Conservation (phyloP, 1,139 yeast genomes). For the Taiozyma onychis region DNA sequence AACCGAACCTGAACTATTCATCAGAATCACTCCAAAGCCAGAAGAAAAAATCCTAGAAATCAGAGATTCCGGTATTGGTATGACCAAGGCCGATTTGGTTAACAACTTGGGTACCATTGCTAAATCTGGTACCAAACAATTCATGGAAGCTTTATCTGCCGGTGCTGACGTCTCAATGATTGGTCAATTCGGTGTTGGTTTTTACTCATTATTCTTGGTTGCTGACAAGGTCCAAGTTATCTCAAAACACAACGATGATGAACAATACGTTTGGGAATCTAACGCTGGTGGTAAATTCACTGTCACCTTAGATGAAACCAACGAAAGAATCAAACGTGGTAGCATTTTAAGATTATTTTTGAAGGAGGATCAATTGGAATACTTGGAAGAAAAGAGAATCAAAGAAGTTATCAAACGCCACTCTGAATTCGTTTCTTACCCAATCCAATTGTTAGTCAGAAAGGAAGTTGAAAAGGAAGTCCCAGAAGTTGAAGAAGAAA, state of each 20-base stretch:
- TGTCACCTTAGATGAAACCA: slow-evolving; percentile 81
- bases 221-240: slow-evolving; percentile 99
- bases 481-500: slow-evolving; percentile 53
- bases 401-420: slow-evolving; percentile 99
- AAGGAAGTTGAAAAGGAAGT: slow-evolving; percentile 97
- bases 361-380: slow-evolving; percentile 98
- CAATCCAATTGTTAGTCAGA: slow-evolving; percentile 96
- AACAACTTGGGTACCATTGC: slow-evolving; percentile 99
- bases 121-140: slow-evolving; percentile 98
- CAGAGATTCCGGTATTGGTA: slow-evolving; percentile 99
- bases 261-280: slow-evolving; percentile 99
- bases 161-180: slow-evolving; percentile 99
- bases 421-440: slow-evolving; percentile 99
- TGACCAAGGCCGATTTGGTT: slow-evolving; percentile 98
- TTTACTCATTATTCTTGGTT: slow-evolving; percentile 98
- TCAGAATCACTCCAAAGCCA: slow-evolving; percentile 95
- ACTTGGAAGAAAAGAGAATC: slow-evolving; percentile 98
- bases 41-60: slow-evolving; percentile 92
- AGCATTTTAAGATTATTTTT: slow-evolving; percentile 90
- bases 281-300: slow-evolving; percentile 99
- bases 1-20: slow-evolving; percentile 92
- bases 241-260: slow-evolving; percentile 98
- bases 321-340: slow-evolving; percentile 93
- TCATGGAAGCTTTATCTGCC: slow-evolving; percentile 98
- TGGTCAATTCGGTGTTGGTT: slow-evolving; percentile 99